These are phyloP conservation scores for Myxozyma monticola DNA, from an alignment of 805 yeast species.

Conservation along the genomic window DNA sequence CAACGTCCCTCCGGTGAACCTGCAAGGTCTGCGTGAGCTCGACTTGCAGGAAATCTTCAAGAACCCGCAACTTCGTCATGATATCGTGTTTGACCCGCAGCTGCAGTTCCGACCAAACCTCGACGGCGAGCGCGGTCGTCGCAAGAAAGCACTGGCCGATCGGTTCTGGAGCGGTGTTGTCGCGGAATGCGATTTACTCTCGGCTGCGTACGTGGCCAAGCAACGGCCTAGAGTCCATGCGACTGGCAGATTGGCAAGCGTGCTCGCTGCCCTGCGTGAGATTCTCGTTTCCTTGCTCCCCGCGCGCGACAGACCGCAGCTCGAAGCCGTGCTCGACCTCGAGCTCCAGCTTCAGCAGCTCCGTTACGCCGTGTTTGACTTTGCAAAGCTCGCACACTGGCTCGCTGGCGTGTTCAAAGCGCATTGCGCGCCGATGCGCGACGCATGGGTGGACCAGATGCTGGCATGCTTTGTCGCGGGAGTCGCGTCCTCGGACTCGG, in stretches of 20 bases:
- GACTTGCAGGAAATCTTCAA: slow-evolving; percentile 85
- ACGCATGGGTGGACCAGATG: slow-evolving; percentile 85
- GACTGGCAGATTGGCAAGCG: slow-evolving; percentile 20
- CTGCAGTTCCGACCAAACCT: slow-evolving; percentile 87
- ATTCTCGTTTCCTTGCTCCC: slow-evolving; percentile 76
- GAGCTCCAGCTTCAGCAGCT: slow-evolving; percentile 76
- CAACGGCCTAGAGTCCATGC: too few species aligned
- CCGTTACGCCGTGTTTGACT: slow-evolving; percentile 62
- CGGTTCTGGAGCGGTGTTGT: slow-evolving; percentile 81
- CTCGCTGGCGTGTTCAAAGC: slow-evolving; percentile 74
- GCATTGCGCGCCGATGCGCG: slow-evolving; percentile 96
- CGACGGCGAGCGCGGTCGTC: slow-evolving; percentile 85
- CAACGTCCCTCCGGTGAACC: slow-evolving; percentile 69
- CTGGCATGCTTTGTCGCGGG: slow-evolving; percentile 47
- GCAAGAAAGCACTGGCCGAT: slow-evolving; percentile 73
- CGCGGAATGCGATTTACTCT: slow-evolving; percentile 54
- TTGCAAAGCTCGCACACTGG: slow-evolving; percentile 70
- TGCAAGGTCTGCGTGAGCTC: slow-evolving; percentile 78
- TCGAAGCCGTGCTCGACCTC: slow-evolving; percentile 72
- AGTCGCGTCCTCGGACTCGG: slow-evolving; percentile 11
- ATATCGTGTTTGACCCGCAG: slow-evolving; percentile 87
- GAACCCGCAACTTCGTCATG: slow-evolving; percentile 91
- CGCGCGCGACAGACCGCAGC: slow-evolving; percentile 64
- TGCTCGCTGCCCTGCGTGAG: slow-evolving; percentile 63
- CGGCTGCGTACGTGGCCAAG: neutral